Base-by-base conservation (phyloP, 352 stramenopile species). In the Pythium rhizo-oryzae region DNA sequence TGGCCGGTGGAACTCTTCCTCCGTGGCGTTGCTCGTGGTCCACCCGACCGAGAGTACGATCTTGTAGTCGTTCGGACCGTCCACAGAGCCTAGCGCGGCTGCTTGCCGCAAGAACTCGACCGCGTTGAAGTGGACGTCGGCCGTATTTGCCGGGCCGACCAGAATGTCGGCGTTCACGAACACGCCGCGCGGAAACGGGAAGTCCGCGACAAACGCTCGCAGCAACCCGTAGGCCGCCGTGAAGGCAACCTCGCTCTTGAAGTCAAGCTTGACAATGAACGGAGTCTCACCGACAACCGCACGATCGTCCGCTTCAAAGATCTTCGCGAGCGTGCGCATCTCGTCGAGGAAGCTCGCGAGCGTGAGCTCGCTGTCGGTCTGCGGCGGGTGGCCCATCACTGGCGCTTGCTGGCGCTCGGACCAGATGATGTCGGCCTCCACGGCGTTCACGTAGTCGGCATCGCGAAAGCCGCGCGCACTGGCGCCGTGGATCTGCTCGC, bases 161-260 rank as follows among this genome's bases (percentile, higher is more conserved):
- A 90, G 69, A 54, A 92, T 90, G 51, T 92, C 84, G 3, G 82
- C 84, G 62, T 92, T 92, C 30, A 90, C 72, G 41, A 92, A 92
- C 18, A 92, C 62, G 19, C 80, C 66, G 24, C 73, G 77, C 1
- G 67, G 60, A 60, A 84, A 90, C 21, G 84, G 84, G 50, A 81
- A 92, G 18, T 62, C 50, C 0, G 57, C 43, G 28, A 86, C 71
- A 60, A 91, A 91, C 41, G 23, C 19, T 6, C 51, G 55, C 41
- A 91, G 35, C 9, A 74, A 3, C n/a, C 74, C 61, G 13, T 57
- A 70, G 2, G 80, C 76, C 24, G 62, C 68, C 16, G 72, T 54
- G 59, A 91, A 90, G 13, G 80, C 82, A 15, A 59, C 68, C 46
- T 74, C 74, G 65, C 79, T 90, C 68, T 92, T 92, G 64, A 91